Percentiles rank a stretch among this genome's conserved stretches.
Evolutionary conservation across 2,329 filamentous ascomycete species (phyloP).

Genomic region (Monilinia vaccinii-corymbosi): DNA sequence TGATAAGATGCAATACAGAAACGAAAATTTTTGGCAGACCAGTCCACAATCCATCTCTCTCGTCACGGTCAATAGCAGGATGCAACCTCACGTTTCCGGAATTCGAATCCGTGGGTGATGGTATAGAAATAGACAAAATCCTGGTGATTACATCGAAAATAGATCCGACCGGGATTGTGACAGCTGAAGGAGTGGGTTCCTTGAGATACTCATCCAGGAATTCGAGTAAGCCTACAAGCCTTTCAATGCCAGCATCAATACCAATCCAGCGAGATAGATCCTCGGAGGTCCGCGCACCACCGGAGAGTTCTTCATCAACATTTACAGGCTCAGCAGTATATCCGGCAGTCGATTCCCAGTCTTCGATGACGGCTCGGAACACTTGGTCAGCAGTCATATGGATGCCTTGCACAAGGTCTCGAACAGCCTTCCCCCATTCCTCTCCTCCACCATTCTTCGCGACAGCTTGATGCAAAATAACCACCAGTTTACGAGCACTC

Average conservation of each 20-base stretch:
- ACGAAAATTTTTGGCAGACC: constrained; percentile 66
- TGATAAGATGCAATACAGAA: constrained; percentile 55
- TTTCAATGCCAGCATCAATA: constrained; percentile 62
- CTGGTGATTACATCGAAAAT: constrained; percentile 62
- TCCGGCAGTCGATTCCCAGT: constrained; percentile 62
- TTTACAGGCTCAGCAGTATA: constrained; percentile 37
- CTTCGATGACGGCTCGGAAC: constrained; percentile 70
- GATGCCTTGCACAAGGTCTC: constrained; percentile 50
- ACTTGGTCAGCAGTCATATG: constrained; percentile 68
- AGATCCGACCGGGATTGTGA: constrained; percentile 58
- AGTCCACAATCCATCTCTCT: constrained; percentile 70
- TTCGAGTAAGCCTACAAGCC: constrained; percentile 56
- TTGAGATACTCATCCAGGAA: constrained; percentile 56
- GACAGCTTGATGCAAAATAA: constrained; percentile 69
- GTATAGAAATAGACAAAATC: constrained; percentile 56
- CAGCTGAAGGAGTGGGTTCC: constrained; percentile 53
- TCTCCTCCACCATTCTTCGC: constrained; percentile 68
- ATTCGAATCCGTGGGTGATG: constrained; percentile 26
- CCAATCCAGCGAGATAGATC: constrained; percentile 64
- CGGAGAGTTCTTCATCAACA: constrained; percentile 38
- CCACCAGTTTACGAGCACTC: constrained; percentile 54
- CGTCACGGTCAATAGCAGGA: constrained; percentile 65
- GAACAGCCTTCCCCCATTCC: constrained; percentile 67
- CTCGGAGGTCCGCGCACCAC: constrained; percentile 38
- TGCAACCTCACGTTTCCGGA: constrained; percentile 47